Evolutionary conservation across 2,329 filamentous ascomycete species (phyloP).

Genomic region (Trichoderma cornu-damae): DNA sequence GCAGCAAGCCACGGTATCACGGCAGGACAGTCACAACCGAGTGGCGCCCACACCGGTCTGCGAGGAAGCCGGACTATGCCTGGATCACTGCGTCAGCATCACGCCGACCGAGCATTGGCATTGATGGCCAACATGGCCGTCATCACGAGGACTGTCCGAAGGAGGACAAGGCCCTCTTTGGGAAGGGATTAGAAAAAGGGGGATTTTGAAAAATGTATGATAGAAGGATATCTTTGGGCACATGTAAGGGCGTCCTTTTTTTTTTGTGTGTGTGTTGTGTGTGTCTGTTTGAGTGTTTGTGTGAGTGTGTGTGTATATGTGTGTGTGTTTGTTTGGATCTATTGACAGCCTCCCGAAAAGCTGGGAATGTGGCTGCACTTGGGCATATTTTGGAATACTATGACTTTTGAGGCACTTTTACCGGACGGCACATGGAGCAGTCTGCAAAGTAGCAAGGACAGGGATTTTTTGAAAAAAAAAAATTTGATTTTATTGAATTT

Average conservation of each 20-base stretch:
- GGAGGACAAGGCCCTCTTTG: conserved; percentile 2
- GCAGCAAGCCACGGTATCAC: conserved; percentile 10
- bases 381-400: conserved; percentile 10
- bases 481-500: background rate
- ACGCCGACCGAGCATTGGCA: conserved; percentile 3
- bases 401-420: conserved; percentile 8
- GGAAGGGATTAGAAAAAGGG: conserved; percentile 15
- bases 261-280: background rate
- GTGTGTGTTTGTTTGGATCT: too few species aligned
- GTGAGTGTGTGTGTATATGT: too few species aligned
- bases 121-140: background rate
- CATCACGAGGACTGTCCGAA: conserved; percentile 5
- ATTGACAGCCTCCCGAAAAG: conserved; percentile 1
- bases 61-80: background rate
- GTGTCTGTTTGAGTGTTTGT: too few species aligned
- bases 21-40: background rate
- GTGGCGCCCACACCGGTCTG: background rate
- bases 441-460: background rate
- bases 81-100: background rate
- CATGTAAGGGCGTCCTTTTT: conserved; percentile 6
- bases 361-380: conserved; percentile 10
- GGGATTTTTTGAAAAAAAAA: too few species aligned
- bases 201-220: conserved; percentile 15
- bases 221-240: conserved; percentile 15
- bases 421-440: background rate